A percentile compares a stretch with the other conserved stretches of the same genome.
Conservation (phyloP, 805 yeast genomes). For the Dipodascopsis uninucleata region DNA sequence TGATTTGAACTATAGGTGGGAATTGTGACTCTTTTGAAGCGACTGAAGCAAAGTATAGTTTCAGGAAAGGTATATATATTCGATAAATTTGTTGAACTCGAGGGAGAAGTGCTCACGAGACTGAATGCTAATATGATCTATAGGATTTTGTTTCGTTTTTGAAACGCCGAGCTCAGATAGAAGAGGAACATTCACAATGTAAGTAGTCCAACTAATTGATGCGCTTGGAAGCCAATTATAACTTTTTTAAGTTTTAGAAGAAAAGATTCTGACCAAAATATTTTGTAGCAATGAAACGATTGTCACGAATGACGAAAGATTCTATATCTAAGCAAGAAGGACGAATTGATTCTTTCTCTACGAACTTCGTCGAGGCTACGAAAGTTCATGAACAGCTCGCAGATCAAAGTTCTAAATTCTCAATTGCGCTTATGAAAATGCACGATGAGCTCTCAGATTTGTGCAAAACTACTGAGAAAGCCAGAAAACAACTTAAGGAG, state of each 20-base stretch:
- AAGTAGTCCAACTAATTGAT: constrained; percentile 7
- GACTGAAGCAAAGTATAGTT: constrained; percentile 73
- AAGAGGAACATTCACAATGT: constrained; percentile 56
- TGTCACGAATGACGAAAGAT: constrained; percentile 54
- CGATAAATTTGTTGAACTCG: background rate
- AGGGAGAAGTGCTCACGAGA: background rate
- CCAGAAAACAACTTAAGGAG: constrained; percentile 76
- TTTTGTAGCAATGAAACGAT: constrained; percentile 66
- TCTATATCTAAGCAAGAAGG: constrained; percentile 47
- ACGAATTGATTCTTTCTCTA: constrained; percentile 62
- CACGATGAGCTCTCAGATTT: constrained; percentile 76
- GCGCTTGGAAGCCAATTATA: background rate
- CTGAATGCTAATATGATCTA: background rate
- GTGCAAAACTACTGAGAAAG: constrained; percentile 61
- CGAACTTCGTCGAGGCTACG: constrained; percentile 63
- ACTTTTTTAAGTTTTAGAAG: background rate
- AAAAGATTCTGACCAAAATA: background rate
- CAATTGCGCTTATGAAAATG: constrained; percentile 77
- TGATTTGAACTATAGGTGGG: constrained; percentile 49
- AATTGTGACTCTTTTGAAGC: constrained; percentile 62
- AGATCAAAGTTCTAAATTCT: constrained; percentile 57
- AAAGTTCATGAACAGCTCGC: constrained; percentile 79
- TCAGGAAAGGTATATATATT: constrained; percentile 60
- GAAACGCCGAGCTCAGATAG: constrained; percentile 71
- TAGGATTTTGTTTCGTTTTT: constrained; percentile 65